These are phyloP conservation scores for Spathaspora sp. DNA, from an alignment of 1,139 yeast species.

Conservation along the genomic window DNA sequence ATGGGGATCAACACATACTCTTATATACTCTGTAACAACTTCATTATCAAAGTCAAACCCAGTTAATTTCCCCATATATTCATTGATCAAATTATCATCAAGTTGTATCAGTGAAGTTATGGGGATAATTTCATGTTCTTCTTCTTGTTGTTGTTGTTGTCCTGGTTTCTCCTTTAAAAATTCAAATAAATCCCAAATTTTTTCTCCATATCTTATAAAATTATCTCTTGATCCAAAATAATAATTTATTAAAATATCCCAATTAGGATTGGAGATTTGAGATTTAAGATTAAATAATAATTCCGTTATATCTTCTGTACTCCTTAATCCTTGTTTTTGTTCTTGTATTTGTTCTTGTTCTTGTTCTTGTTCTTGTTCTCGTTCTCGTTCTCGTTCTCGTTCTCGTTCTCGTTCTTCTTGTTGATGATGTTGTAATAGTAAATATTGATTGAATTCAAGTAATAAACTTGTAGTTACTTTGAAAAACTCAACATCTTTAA, in stretches of 20 bases:
- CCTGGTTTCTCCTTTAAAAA: conserved; percentile 19
- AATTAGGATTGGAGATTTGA: conserved; percentile 11
- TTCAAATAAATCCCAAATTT: conserved; percentile 28
- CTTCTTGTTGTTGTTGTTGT: conserved; percentile 6
- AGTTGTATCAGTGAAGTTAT: conserved; percentile 21
- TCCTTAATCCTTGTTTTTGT: not conserved
- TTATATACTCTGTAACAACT: conserved; percentile 26
- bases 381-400: no score
- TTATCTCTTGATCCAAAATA: conserved; percentile 34
- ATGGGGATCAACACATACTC: conserved; percentile 23
- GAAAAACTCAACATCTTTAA: conserved; percentile 6
- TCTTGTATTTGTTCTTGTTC: not conserved
- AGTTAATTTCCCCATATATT: conserved; percentile 16
- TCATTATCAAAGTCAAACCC: conserved; percentile 24
- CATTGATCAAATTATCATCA: conserved; percentile 22
- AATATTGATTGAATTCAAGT: conserved; percentile 11
- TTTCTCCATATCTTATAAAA: conserved; percentile 24
- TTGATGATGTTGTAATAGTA: not conserved
- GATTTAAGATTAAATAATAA: conserved; percentile 11
- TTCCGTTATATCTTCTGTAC: conserved; percentile 8
- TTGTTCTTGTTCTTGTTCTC: not conserved
- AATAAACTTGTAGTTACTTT: conserved; percentile 12
- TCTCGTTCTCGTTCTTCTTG: not conserved
- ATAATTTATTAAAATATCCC: conserved; percentile 21
- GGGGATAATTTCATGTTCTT: conserved; percentile 8